Evolutionary conservation across 2,329 filamentous ascomycete genomes (phyloP), one percentile per base, ranked within the genome.

Genomic region (Paracorniculantispora psalliotae): DNA sequence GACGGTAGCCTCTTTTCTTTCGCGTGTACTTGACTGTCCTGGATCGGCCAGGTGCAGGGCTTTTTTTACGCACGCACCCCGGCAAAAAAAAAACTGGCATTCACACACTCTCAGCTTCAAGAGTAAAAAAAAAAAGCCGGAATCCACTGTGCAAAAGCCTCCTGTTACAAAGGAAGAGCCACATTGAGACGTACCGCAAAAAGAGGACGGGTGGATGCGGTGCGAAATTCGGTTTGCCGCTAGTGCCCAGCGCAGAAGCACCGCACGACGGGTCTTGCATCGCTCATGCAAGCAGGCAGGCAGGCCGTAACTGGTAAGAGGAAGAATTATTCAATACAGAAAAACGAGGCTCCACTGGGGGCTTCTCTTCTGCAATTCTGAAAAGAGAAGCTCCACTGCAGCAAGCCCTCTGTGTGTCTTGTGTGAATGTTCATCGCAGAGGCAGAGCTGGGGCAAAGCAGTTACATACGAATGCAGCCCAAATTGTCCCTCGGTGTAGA

Each of bases 231-330:
- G 52, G 37, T 21, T 55, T 35, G 41, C 12, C 41, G 41, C 52
- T 55, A 55, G 52, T 47, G 26, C 41, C 51, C 41, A 55, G 28
- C 47, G 52, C 39, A 46, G 52, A 55, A 55, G 52, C 52, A 57
- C 54, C 54, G 54, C 54, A 49, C 54, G 44, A 43, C 35, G 33
- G 44, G n/a, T n/a, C 28, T 54, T 54, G 51, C 51, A 39, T 48
- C 9, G 53, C 37, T 25, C 37, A 43, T 30, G 4, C 5, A 19
- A 10, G n/a, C 26, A n/a, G 15, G 21, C 47, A 21, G 9, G 25
- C 46, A 49, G 15, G n/a, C 17, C 8, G 23, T 19, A 46, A 9
- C 3, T 23, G 6, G 17, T 7, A 54, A 48, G 30, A 48, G 47
- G 8, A n/a, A 30, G 46, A 49, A 49, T n/a, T n/a, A n/a, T n/a